Evolutionary conservation across 306 rosid genomes (phyloP).

Genomic region (Medicago ruthenica): DNA sequence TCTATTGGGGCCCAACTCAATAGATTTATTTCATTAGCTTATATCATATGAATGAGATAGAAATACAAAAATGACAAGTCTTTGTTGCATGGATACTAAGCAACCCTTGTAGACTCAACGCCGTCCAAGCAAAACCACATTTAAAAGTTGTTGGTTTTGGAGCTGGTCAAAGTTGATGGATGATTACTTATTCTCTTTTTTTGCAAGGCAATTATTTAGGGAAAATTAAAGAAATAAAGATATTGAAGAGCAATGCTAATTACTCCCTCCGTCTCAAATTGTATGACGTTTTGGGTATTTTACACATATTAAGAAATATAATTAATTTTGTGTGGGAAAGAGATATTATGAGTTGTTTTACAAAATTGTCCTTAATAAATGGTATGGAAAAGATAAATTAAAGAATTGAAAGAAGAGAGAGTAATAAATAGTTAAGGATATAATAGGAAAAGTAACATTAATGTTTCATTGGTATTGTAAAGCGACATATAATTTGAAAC

Average conservation of each 20-base stretch:
- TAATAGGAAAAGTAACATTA: no score
- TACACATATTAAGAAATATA: no score
- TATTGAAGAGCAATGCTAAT: background rate
- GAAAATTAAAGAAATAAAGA: background rate
- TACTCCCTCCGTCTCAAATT: no score
- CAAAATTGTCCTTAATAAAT: no score
- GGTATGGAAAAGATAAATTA: no score
- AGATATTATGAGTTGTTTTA: no score
- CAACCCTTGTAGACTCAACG: constrained; percentile 47
- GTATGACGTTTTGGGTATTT: no score
- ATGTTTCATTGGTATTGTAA: no score
- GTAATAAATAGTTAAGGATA: no score
- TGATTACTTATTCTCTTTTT: constrained; percentile 50
- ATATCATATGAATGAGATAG: constrained; percentile 21
- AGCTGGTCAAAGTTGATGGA: constrained; percentile 64
- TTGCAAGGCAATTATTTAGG: constrained; percentile 41
- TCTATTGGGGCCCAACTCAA: constrained; percentile 9
- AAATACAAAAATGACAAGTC: constrained; percentile 34
- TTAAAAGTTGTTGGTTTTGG: constrained; percentile 62
- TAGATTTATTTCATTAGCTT: constrained; percentile 11
- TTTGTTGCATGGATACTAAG: constrained; percentile 65
- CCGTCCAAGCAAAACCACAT: constrained; percentile 39
- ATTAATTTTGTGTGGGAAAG: no score
- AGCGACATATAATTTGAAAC: no score
- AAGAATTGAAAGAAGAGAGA: no score